Conservation (phyloP, 2,329 filamentous ascomycete genomes). For the Botryotinia globosa region DNA sequence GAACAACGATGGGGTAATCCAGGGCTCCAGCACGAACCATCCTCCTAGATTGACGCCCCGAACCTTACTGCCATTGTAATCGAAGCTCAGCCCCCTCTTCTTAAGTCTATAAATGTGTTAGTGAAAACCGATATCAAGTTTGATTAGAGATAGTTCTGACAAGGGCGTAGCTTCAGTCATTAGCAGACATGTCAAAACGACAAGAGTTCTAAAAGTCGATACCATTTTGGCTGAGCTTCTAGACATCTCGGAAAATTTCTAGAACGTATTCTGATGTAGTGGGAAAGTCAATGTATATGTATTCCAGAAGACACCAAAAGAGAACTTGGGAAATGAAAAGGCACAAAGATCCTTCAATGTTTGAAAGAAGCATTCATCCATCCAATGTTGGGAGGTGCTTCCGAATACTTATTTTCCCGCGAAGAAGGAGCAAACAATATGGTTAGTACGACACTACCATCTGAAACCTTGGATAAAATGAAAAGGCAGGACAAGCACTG, state of each 20-base stretch:
- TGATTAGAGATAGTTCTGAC: slow-evolving; percentile 22
- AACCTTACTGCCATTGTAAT: slow-evolving; percentile 54
- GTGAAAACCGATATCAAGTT: background rate
- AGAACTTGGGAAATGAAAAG: background rate
- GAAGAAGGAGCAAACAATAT: background rate
- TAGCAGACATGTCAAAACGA: slow-evolving; percentile 24
- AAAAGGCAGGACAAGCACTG: background rate
- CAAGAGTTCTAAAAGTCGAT: slow-evolving; percentile 24
- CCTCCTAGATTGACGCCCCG: slow-evolving; percentile 65
- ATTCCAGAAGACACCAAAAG: background rate
- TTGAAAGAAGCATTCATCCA: background rate
- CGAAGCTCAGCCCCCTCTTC: slow-evolving; percentile 43
- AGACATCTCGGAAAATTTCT: background rate
- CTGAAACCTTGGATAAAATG: background rate
- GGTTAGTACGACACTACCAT: background rate
- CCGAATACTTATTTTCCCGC: slow-evolving; percentile 7
- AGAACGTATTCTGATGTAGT: background rate
- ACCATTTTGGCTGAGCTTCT: slow-evolving; percentile 12
- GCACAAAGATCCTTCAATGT: background rate
- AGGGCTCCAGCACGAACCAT: slow-evolving; percentile 41
- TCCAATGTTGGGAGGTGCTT: background rate
- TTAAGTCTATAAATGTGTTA: slow-evolving; percentile 23
- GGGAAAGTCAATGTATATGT: background rate
- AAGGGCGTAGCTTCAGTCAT: slow-evolving; percentile 26
- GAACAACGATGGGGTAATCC: slow-evolving; percentile 58